These are phyloP conservation scores for Chloranthus sessilifolius DNA, from an alignment of 164 flowering plant species.

Conservation along the genomic window DNA sequence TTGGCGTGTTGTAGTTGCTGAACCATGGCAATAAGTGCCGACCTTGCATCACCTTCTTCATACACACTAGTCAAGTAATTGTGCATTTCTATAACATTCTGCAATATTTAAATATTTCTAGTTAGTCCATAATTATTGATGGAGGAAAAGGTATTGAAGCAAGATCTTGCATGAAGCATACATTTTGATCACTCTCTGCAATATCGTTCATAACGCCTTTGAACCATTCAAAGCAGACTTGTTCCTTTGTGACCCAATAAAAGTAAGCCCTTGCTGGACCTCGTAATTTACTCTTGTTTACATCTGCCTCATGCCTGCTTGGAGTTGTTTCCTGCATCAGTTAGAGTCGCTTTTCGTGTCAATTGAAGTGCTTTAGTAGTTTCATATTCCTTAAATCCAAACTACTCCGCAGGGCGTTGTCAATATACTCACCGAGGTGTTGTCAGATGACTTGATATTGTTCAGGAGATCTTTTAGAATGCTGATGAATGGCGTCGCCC, in stretches of 20 bases:
- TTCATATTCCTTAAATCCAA: no score
- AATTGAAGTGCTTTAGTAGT: not conserved
- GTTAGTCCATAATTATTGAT: not conserved
- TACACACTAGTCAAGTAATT: conserved; percentile 90
- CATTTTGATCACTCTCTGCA: conserved; percentile 61
- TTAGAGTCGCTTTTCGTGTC: not conserved
- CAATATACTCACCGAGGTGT: conserved; percentile 30
- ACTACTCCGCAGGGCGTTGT: no score
- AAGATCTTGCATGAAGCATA: conserved; percentile 8
- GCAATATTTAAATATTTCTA: conserved; percentile 14
- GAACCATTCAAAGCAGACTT: conserved; percentile 94
- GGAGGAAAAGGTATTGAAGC: not conserved
- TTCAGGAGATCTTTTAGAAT: conserved; percentile 79
- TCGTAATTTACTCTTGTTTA: conserved; percentile 13
- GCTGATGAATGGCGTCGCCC: conserved; percentile 96
- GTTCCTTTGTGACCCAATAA: conserved; percentile 96
- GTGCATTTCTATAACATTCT: conserved; percentile 91
- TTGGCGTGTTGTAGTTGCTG: conserved; percentile 91
- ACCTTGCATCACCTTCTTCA: conserved; percentile 96
- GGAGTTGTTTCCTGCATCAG: conserved; percentile 26
- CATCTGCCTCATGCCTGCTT: not conserved
- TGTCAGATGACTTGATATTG: conserved; percentile 27
- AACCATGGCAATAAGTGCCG: conserved; percentile 89
- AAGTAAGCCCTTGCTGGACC: conserved; percentile 81
- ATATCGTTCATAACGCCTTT: conserved; percentile 97